Evolutionary conservation across 2,329 filamentous ascomycete species (phyloP).

Genomic region (Gliomastix tumulicola): DNA sequence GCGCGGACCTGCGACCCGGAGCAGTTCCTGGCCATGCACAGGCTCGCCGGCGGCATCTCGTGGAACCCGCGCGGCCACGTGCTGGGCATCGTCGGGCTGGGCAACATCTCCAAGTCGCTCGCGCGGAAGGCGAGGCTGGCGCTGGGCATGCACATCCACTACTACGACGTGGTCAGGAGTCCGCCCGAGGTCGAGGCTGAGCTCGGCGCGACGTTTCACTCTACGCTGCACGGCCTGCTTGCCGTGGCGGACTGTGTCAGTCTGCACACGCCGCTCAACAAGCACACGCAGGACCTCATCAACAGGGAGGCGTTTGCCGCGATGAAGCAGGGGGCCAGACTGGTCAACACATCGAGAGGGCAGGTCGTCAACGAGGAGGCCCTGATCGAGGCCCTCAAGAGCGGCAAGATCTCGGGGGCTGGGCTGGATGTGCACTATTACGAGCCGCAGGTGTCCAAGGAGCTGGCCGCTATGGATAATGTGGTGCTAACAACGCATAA

Average conservation of each 20-base stretch:
- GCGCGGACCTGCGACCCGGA: constrained; percentile 22
- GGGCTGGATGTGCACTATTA: constrained; percentile 47
- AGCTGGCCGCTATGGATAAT: constrained; percentile 27
- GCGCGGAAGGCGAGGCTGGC: constrained; percentile 34
- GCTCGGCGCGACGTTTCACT: constrained; percentile 19
- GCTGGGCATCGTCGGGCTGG: constrained; percentile 46
- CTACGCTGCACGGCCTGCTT: constrained; percentile 16
- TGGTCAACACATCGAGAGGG: constrained; percentile 47
- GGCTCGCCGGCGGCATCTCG: constrained; percentile 26
- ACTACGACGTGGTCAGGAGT: constrained; percentile 34
- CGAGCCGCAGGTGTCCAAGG: constrained; percentile 38
- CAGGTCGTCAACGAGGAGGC: constrained; percentile 44
- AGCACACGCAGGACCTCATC: constrained; percentile 15
- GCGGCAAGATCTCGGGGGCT: constrained; percentile 34
- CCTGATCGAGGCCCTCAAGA: constrained; percentile 36
- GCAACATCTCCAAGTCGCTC: constrained; percentile 33
- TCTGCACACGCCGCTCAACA: constrained; percentile 21
- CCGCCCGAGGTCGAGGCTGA: constrained; percentile 17
- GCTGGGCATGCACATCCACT: constrained; percentile 48
- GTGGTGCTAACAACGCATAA: constrained; percentile 28
- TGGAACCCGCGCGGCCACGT: constrained; percentile 38
- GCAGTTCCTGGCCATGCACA: constrained; percentile 9
- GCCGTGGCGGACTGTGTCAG: constrained; percentile 20
- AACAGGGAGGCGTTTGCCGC: constrained; percentile 24
- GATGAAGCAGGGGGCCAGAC: constrained; percentile 38